Percentiles rank a stretch among this genome's conserved stretches.
Conservation (phyloP, 352 stramenopile genomes). For the Pilasporangium apinafurcum region DNA sequence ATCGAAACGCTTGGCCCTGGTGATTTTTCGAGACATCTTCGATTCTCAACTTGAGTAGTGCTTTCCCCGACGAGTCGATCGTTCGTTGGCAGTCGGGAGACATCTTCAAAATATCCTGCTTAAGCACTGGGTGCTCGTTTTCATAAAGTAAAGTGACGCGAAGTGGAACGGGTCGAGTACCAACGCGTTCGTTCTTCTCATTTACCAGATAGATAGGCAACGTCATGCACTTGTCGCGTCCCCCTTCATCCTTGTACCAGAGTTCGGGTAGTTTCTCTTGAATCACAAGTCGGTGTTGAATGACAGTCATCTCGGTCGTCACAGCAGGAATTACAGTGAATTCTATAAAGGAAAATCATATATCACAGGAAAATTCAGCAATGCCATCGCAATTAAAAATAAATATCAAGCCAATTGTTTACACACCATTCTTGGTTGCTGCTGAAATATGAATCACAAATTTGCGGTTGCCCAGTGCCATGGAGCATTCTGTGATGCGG, state of each 20-base stretch:
- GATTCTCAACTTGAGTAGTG: conserved; percentile 88
- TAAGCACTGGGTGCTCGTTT: conserved; percentile 86
- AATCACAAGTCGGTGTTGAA: conserved; percentile 79
- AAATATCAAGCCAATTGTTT: neutral
- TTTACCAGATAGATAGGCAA: conserved; percentile 75
- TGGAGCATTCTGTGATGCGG: conserved; percentile 78
- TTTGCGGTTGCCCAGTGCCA: conserved; percentile 83
- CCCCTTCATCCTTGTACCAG: conserved; percentile 85
- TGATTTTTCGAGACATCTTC: conserved; percentile 97
- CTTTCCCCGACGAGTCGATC: conserved; percentile 81
- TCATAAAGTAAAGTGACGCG: conserved; percentile 83
- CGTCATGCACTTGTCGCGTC: conserved; percentile 82
- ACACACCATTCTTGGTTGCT: conserved; percentile 27
- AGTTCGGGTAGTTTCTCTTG: conserved; percentile 79
- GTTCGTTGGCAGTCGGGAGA: conserved; percentile 78
- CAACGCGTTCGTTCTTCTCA: conserved; percentile 70
- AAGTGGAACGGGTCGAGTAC: conserved; percentile 67
- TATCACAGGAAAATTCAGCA: neutral
- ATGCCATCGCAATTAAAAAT: neutral
- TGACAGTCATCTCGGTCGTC: conserved; percentile 78
- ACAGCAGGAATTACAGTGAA: conserved; percentile 59
- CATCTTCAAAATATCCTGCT: conserved; percentile 94
- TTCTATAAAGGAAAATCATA: conserved; percentile 16
- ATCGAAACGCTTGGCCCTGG: conserved; percentile 90
- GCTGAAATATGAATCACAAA: conserved; percentile 79